Base-by-base conservation (phyloP, 2,329 filamentous ascomycete genomes). In the Thermomyces lanuginosus region DNA sequence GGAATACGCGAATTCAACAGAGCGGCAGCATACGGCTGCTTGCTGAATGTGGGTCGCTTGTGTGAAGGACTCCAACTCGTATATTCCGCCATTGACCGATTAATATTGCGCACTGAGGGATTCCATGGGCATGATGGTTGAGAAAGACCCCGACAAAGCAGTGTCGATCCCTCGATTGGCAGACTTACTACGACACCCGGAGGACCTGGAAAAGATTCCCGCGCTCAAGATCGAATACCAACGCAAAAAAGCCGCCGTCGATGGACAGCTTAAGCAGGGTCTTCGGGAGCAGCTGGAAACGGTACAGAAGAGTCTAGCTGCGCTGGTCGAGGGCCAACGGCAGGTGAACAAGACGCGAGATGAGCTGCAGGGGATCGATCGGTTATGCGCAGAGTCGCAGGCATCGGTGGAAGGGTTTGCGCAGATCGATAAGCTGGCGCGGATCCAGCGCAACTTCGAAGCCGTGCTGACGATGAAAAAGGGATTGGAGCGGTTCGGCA, bases 321-420 rank as follows among this genome's bases (percentile, higher is more conserved):
- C 79, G 36, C 75, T 98, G 38, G 72, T 71, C 22, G 83, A 93
- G 48, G 84, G 84, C 30, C 84, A 95, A 55, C 79, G 84, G 52
- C 81, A 81, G 34, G 80, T 98, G 18, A 77, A 81, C 48, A 71
- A 78, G 43, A 93, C 93, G 57, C 92, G 92, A 55, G 86, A 95
- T 40, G 89, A 98, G 60, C 89, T 98, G 72, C 83, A 91, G 64
- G 91, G 86, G 58, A 95, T 98, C 45, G 89, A 98, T 61, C 83
- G 81, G 58, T 70, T 98, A 37, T 98, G 89, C 60, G 83, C 84
- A 36, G 91, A 98, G 56, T 84, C 84, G 29, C 86, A 95, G 61
- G 82, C 81, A 49, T 93, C 93, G 72, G 92, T 98, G 45, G 75
- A 79, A 46, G 89, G 98, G 61, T 95, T 98, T 55, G 86, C 86